Base-by-base conservation (phyloP, 192 early-diverging fungal genomes). In the Umbelopsis isabellina region DNA sequence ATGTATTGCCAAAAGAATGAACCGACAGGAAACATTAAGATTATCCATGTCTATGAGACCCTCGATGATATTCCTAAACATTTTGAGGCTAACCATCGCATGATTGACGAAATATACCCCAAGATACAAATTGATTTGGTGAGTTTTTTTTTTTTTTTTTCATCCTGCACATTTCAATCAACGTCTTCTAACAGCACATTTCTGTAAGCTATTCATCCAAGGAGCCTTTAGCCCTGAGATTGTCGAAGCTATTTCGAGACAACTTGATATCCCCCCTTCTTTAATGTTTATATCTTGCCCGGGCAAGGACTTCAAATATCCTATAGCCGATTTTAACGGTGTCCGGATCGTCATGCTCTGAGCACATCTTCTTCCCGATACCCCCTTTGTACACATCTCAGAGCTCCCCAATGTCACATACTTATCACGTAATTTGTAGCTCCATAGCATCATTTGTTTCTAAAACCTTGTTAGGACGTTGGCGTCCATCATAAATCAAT, bases 71-170 rank as follows among this genome's bases (percentile, higher is more conserved):
- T 88, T n/a, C 87, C 87, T 22, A 65, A 75, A 53, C 76, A 76
- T 64, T 65, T 88, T 9, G 84, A 88, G 71, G 78, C 71, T 11
- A 85, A 84, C 21, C 85, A 86, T 66, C 76, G 75, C n/a, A 72
- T 84, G 4, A 73, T 88, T 21, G 87, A 88, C 69, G 82, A 81
- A 49, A 66, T 84, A 10, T 84, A 84, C 55, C 82, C 82, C 3
- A 84, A 84, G 41, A 80, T 84, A 22, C 79, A 84, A 69, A 73
- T 83, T 46, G 82, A 83, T 69, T 61, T 83, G 67, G 74, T 73
- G 65, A 58, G 61, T 37, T 16, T 21, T 10, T 30, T n/a, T 53
- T 10, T 30, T n/a, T 53, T 47, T 20, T 64, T 25, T 18, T 52
- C 9, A 25, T 22, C 22, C 23, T 15, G 37, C 10, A 21, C 22